Evolutionary conservation across 768 basidiomycete genomes (phyloP).

Genomic region (Boletus tomentosulus): DNA sequence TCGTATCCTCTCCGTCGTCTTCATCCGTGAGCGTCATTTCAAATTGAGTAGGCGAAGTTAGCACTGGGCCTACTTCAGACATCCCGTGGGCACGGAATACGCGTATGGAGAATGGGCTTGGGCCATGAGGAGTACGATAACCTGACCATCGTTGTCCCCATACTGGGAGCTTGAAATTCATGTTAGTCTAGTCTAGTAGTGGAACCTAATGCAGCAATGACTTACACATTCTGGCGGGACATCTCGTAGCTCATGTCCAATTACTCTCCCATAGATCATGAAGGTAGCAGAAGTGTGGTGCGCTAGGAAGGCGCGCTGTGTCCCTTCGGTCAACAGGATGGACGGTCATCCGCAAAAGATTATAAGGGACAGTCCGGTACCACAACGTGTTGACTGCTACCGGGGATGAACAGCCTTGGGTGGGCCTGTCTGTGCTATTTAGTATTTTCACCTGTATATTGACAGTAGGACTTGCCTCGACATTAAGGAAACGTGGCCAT

Average conservation of each 20-base stretch:
- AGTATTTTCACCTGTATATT: constrained; percentile 10
- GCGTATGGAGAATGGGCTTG: constrained; percentile 24
- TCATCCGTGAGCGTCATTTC: constrained; percentile 13
- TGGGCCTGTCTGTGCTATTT: constrained; percentile 12
- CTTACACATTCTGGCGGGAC: constrained; percentile 29
- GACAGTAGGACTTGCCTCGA: constrained; percentile 12
- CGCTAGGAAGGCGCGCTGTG: constrained; percentile 12
- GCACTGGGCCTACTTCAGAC: constrained; percentile 17
- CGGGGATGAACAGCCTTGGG: constrained; percentile 25
- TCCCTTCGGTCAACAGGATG: constrained; percentile 15
- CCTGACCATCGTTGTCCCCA: constrained; percentile 32
- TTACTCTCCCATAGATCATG: constrained; percentile 28
- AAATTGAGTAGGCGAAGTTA: constrained; percentile 23
- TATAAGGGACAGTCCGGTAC: constrained; percentile 23
- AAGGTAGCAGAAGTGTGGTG: constrained; percentile 14
- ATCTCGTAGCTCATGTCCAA: constrained; percentile 29
- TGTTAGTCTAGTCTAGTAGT: constrained; percentile 7
- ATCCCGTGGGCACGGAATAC: constrained; percentile 17
- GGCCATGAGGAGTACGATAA: constrained; percentile 21
- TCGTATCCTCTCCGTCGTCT: constrained; percentile 16
- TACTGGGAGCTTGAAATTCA: constrained; percentile 22
- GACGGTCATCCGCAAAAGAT: constrained; percentile 15
- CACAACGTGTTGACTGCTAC: constrained; percentile 21
- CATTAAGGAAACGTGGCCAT: constrained; percentile 27
- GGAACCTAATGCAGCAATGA: not conserved